Evolutionary conservation across 257 asterid species (phyloP), one percentile per base, ranked within the genome.

Genomic region (Coffea canephora): DNA sequence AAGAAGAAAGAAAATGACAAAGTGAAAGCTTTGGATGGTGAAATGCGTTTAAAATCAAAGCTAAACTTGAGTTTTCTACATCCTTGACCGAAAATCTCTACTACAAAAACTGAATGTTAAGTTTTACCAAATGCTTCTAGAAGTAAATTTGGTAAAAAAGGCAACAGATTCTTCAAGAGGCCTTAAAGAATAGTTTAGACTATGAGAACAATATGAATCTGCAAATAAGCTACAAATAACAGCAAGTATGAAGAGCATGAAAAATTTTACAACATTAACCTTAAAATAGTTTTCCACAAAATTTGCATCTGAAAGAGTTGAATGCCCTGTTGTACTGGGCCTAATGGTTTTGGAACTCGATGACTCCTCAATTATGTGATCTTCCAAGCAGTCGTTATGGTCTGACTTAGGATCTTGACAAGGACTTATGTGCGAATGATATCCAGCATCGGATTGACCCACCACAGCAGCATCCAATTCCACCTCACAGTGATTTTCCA

Each of bases 271-370:
- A 65, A 57, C 46, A 36, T 52, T 84, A 78, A 91, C 98, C 97
- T 92, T 95, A 84, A 95, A 95, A 89, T 92, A 95, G 80, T 95
- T 95, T 85, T 95, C 98, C 52, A 90, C 98, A 83, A 95, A 95
- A 85, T 93, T 90, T 66, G 96, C 89, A 83, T 95, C 99, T 19
- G 87, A 77, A 78, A 90, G 92, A 75, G 97, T 93, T 83, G 99
- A 95, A 80, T 91, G 94, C 19, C 73, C 85, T 83, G 81, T 91
- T 75, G 85, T 85, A 73, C 90, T 82, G 52, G 94, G 89, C 82
- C 82, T 55, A 71, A 23, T 64, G 78, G 77, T 77, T 79, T 85
- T 91, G 36, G 93, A 88, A 83, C 87, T 86, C 43, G 92, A 88
- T 65, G 90, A 77, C 52, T 81, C 89, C 69, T 18, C 39, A 9